A percentile compares a stretch with the other conserved stretches of the same genome.
Evolutionary conservation across 345 rosid genomes (phyloP).

Genomic region (Citrus reticulata): DNA sequence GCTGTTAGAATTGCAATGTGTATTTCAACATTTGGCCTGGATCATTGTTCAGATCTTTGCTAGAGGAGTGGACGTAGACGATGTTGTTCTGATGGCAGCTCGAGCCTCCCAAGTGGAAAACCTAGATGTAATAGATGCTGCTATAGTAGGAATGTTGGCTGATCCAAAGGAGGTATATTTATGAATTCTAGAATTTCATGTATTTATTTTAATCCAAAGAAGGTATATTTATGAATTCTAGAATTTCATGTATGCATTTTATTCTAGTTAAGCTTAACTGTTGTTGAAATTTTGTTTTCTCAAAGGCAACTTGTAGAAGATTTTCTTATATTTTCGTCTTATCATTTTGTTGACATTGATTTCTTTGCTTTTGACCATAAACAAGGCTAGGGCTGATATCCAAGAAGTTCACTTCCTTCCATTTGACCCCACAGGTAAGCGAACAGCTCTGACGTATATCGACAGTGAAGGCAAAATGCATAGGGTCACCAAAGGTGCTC

Average conservation of each 20-base stretch:
- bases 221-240: constrained; percentile 22
- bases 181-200: too few relatives aligned
- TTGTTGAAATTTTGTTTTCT: not conserved
- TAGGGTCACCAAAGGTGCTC: constrained; percentile 67
- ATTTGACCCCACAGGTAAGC: constrained; percentile 58
- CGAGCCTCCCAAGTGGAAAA: constrained; percentile 60
- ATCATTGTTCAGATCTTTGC: constrained; percentile 35
- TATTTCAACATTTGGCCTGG: not conserved
- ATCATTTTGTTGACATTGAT: not conserved
- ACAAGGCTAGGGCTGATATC: constrained; percentile 50
- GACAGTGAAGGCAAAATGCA: constrained; percentile 51
- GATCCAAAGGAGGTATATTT: constrained; percentile 56
- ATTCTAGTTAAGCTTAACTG: not conserved
- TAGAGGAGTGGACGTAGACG: constrained; percentile 41
- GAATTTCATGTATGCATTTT: not conserved
- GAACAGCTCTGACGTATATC: constrained; percentile 56
- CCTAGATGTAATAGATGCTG: constrained; percentile 63
- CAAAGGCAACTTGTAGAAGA: not conserved
- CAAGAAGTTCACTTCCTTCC: constrained; percentile 67
- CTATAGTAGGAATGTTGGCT: constrained; percentile 59
- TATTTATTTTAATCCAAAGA: constrained; percentile 35
- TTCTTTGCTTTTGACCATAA: constrained; percentile 8
- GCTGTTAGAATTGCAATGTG: not conserved
- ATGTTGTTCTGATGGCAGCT: constrained; percentile 59
- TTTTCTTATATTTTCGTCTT: not conserved